A percentile compares a stretch with the other conserved stretches of the same genome.
These are phyloP conservation scores for Trichocladium uniseriatum DNA, from an alignment of 495 filamentous ascomycete species.

Conservation along the genomic window DNA sequence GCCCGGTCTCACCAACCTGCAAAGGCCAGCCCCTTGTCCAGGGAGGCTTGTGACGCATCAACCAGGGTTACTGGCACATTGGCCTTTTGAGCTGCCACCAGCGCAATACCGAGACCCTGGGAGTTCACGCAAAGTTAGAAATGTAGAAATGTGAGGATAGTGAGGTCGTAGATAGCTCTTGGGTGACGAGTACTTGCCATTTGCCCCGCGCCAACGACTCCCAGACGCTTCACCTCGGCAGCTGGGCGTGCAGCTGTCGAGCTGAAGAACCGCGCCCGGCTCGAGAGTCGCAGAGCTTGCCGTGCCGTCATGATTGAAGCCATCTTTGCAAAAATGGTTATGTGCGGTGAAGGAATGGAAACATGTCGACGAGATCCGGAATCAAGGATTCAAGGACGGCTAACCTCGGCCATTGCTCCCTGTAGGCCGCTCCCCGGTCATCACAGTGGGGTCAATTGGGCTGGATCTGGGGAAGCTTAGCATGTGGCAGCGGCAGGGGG, in stretches of 20 bases:
- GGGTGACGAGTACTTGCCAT: slow-evolving; percentile 53
- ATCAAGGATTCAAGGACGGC: slow-evolving; percentile 10
- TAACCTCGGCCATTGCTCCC: slow-evolving; percentile 33
- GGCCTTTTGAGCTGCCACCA: slow-evolving; percentile 84
- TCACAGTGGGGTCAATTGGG: not conserved
- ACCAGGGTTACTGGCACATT: slow-evolving; percentile 77
- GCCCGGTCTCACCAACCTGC: slow-evolving; percentile 49
- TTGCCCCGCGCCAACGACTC: slow-evolving; percentile 91
- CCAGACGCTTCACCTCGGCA: slow-evolving; percentile 76
- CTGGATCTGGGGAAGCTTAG: too few species aligned
- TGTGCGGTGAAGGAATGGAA: not conserved
- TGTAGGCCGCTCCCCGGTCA: too few species aligned
- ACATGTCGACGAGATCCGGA: not conserved
- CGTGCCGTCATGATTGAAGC: slow-evolving; percentile 26
- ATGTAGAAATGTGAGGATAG: not conserved
- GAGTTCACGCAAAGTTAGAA: not conserved
- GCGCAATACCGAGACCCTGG: slow-evolving; percentile 93
- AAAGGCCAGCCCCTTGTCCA: slow-evolving; percentile 87
- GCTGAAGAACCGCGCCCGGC: slow-evolving; percentile 44
- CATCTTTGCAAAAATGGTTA: slow-evolving; percentile 19
- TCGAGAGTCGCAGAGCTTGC: slow-evolving; percentile 26
- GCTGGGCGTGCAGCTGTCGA: slow-evolving; percentile 42
- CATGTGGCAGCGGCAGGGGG: too few species aligned
- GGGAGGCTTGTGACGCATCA: slow-evolving; percentile 73
- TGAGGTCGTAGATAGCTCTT: not conserved